Base-by-base conservation (phyloP, 2,329 filamentous ascomycete species). In the Claviceps sp. region DNA sequence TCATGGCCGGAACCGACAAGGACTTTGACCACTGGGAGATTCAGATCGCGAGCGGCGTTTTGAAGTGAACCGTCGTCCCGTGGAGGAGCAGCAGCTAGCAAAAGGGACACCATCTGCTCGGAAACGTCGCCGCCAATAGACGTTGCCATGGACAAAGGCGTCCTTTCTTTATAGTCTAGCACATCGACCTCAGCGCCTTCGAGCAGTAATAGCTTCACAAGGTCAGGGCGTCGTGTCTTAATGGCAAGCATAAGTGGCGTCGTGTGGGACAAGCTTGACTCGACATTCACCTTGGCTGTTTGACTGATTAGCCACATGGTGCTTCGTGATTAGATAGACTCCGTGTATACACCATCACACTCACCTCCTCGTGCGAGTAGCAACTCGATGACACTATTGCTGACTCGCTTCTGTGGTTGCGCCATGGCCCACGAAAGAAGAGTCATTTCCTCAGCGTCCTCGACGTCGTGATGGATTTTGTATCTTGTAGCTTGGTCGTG, bases 61-160 rank as follows among this genome's bases (percentile, higher is more conserved):
- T 86, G 82, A 3, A 86, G 68, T 1, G 80, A 84, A 0, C 82
- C 81, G 54, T 86, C 82, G 53, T 85, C 79, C 43, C 70, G 72
- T 1, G 76, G 72, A 1, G 79, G 76, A 20, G 78, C 76, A 0
- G 77, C 74, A 0, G 72, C 72, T 5, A 83, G 68, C 1, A 85
- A 63, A 50, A 71, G 72, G 2, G 70, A 67, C 74, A 80, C 74
- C 64, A 81, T 76, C 9, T 70, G 67, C 18, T 74, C 74, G 0
- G 75, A 72, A 13, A 77, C 56, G 0, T 79, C 73, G 14, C 78
- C 77, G 0, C 75, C 74, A 2, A 78, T 69, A 41, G 65, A 69
- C 1, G 79, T 80, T 1, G 78, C 80, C 69, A 82, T 75, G 1
- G 78, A 76, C 41, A 84, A 69, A 2, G 79, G 78, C 2, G 78